Percentiles rank a stretch among this genome's conserved stretches.
These are phyloP conservation scores for Calonectria pseudoreteaudii DNA, from an alignment of 2,329 filamentous ascomycete species.

Conservation along the genomic window DNA sequence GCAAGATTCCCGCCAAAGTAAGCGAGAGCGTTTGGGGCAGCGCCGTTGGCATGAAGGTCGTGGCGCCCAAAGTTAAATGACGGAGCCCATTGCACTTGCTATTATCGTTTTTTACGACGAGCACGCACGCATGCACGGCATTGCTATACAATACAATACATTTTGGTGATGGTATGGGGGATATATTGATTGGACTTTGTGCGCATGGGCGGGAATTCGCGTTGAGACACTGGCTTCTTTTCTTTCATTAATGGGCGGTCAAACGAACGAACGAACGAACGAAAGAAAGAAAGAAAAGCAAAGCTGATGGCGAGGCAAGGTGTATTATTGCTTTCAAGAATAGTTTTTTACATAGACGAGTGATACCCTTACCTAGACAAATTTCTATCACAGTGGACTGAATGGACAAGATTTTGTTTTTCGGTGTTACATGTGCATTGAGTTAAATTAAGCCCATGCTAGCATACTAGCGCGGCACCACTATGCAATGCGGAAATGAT, in stretches of 20 bases:
- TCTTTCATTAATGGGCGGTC: neutral
- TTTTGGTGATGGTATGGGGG: neutral
- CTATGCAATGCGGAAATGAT: neutral
- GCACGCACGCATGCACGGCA: too few species aligned
- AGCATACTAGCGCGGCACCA: neutral
- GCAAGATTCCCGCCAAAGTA: constrained; percentile 80
- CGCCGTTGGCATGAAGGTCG: constrained; percentile 61
- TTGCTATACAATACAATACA: neutral
- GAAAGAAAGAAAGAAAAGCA: neutral
- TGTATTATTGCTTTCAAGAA: neutral
- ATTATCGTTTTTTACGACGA: neutral
- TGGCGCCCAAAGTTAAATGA: constrained; percentile 46
- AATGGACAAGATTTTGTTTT: neutral
- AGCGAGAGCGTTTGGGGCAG: constrained; percentile 82
- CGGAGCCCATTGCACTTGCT: too few species aligned
- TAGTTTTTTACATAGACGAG: neutral
- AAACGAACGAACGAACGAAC: neutral
- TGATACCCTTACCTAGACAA: constrained; percentile 6
- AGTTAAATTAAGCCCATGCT: neutral
- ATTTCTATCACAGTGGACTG: neutral
- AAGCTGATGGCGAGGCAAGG: neutral
- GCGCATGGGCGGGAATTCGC: neutral
- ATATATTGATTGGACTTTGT: too few species aligned
- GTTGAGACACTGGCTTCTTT: neutral
- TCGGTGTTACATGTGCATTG: neutral